Evolutionary conservation across 116 monocot genomes (phyloP).

Genomic region (Posidonia oceanica): DNA sequence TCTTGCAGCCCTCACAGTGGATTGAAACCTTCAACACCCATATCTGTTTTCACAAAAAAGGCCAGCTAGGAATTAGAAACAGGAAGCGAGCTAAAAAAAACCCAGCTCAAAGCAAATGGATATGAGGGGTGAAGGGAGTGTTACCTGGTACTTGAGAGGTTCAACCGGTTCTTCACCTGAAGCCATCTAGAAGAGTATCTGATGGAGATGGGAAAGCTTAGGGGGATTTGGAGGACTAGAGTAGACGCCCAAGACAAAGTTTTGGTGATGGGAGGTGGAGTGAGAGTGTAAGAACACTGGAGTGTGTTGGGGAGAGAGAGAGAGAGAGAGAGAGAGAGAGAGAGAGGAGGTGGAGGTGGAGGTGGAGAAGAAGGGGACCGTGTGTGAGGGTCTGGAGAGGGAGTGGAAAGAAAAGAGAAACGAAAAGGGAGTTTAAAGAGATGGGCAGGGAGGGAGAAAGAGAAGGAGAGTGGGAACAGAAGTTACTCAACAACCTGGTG

Average conservation of each 20-base stretch:
- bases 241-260: too few species aligned
- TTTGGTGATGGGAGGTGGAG: background rate
- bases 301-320: background rate
- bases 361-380: background rate
- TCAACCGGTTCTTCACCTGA: slow-evolving; percentile 1
- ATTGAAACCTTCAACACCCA: slow-evolving; percentile 31
- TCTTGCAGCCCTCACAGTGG: slow-evolving; percentile 46
- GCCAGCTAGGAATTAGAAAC: background rate
- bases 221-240: background rate
- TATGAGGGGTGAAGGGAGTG: background rate
- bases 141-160: slow-evolving; percentile 15
- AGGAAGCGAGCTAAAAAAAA: background rate
- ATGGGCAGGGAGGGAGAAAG: background rate
- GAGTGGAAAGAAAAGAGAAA: background rate
- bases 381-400: background rate
- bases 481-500: too few species aligned
- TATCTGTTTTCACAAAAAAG: slow-evolving; percentile 8
- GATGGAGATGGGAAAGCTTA: background rate
- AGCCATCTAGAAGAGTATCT: background rate
- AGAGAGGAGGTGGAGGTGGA: background rate
- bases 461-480: background rate
- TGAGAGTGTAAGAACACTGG: background rate
- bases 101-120: background rate
- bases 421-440: background rate
- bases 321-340: too few species aligned